phyloP scores from a whole-genome alignment of 139 green algal species.

The Yamagishiella unicocca region DNA sequence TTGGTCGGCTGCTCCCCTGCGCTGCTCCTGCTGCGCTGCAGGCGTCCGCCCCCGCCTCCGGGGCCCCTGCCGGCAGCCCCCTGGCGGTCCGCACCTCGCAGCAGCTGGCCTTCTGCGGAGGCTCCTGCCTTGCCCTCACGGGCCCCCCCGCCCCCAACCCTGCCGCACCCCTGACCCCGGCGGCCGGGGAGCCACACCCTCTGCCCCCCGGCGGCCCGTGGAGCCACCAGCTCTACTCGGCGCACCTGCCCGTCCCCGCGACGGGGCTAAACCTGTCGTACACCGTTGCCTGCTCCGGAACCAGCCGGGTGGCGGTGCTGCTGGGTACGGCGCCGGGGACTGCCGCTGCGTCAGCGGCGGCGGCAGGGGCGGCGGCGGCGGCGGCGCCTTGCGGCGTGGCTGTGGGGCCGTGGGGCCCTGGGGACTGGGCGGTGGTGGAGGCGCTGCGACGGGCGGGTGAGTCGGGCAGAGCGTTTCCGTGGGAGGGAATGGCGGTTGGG shows the following conservation, averaged over 20 bases:
- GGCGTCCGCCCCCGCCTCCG: not conserved
- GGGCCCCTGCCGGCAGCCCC: not conserved
- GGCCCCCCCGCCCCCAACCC: not conserved
- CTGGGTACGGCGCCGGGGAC: not conserved
- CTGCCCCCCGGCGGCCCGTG: not conserved
- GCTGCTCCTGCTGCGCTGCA: no score
- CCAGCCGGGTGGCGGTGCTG: slow-evolving; percentile 30
- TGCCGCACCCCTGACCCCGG: not conserved
- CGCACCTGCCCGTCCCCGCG: not conserved
- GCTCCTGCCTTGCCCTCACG: slow-evolving; percentile 20
- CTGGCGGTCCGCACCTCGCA: slow-evolving; percentile 4
- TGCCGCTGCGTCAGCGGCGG: not conserved
- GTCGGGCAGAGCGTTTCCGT: not conserved
- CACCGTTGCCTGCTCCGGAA: not conserved
- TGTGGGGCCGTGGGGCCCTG: not conserved
- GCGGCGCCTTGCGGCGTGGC: not conserved
- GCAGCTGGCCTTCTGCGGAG: slow-evolving; percentile 27
- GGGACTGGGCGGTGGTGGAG: not conserved
- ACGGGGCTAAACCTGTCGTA: slow-evolving; percentile 26
- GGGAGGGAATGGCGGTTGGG: not conserved
- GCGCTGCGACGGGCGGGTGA: slow-evolving; percentile 13
- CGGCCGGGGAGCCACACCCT: not conserved
- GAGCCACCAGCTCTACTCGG: slow-evolving; percentile 22
- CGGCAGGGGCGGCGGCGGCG: not conserved
- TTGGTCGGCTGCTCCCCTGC: no score